Percentiles rank a stretch among this genome's conserved stretches.
Evolutionary conservation across 2,329 filamentous ascomycete species (phyloP).

Genomic region (Furcasterigmium sp.): DNA sequence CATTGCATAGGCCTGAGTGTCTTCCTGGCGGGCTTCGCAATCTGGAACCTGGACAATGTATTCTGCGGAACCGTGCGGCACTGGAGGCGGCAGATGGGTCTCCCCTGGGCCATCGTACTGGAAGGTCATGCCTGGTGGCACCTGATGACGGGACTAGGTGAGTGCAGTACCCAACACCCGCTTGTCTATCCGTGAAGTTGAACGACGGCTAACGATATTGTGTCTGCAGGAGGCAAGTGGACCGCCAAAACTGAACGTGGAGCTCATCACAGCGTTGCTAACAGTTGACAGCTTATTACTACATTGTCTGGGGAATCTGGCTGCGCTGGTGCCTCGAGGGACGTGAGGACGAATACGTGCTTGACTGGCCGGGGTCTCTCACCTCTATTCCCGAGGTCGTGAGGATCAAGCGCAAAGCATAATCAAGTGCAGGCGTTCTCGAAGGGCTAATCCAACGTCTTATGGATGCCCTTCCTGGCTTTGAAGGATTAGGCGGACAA

Average conservation of each 20-base stretch:
- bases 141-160: conserved; percentile 71
- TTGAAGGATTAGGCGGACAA: too few species aligned
- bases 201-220: too few species aligned
- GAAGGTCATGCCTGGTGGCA: conserved; percentile 61
- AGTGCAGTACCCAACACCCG: not conserved
- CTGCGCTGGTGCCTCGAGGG: conserved; percentile 71
- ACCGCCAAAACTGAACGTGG: too few species aligned
- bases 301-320: conserved; percentile 81
- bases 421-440: too few species aligned
- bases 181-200: too few species aligned
- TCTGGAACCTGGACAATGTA: conserved; percentile 78
- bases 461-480: too few species aligned
- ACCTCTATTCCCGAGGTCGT: conserved; percentile 46
- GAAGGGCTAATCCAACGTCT: too few species aligned
- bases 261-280: conserved; percentile 1
- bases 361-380: conserved; percentile 63
- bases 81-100: conserved; percentile 62
- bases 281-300: conserved; percentile 59
- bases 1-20: conserved; percentile 50
- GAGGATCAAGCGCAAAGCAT: conserved; percentile 21
- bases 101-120: conserved; percentile 76
- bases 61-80: conserved; percentile 61
- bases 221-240: too few species aligned
- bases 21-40: conserved; percentile 68
- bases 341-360: conserved; percentile 63